These are phyloP conservation scores for Ascomycota sp. DNA, from an alignment of 2,329 filamentous ascomycete species.

Conservation along the genomic window DNA sequence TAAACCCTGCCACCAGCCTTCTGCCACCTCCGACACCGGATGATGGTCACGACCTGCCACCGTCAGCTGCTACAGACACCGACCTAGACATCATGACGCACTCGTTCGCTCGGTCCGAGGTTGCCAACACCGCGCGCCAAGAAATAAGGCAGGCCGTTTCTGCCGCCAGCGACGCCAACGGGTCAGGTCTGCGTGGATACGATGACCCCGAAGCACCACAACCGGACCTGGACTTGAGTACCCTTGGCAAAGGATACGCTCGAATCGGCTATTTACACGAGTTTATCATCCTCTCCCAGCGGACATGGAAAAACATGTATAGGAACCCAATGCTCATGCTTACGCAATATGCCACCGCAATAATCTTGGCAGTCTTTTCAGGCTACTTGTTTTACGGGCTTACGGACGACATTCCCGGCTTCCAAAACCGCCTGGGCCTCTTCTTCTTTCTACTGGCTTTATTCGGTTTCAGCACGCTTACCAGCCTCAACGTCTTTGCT, in stretches of 20 bases:
- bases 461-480: constrained; percentile 92
- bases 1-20: constrained; percentile 16
- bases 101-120: constrained; percentile 58
- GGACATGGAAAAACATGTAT: constrained; percentile 95
- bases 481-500: constrained; percentile 82
- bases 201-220: constrained; percentile 28
- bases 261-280: constrained; percentile 64
- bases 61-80: constrained; percentile 40
- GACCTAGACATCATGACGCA: constrained; percentile 67
- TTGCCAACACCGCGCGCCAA: constrained; percentile 51
- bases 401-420: constrained; percentile 88
- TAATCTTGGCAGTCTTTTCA: constrained; percentile 79
- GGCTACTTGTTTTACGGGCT: constrained; percentile 93
- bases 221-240: constrained; percentile 28
- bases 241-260: constrained; percentile 59
- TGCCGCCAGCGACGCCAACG: constrained; percentile 46
- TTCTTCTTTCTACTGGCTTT: constrained; percentile 95
- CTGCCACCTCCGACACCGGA: constrained; percentile 43
- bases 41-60: constrained; percentile 44
- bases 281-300: constrained; percentile 71
- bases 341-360: constrained; percentile 93
- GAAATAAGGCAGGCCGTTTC: constrained; percentile 56
- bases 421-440: constrained; percentile 89
- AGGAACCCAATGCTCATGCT: constrained; percentile 96
- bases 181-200: constrained; percentile 22